These are phyloP conservation scores for Lachancea fermentati DNA, from an alignment of 805 yeast species.

Conservation along the genomic window DNA sequence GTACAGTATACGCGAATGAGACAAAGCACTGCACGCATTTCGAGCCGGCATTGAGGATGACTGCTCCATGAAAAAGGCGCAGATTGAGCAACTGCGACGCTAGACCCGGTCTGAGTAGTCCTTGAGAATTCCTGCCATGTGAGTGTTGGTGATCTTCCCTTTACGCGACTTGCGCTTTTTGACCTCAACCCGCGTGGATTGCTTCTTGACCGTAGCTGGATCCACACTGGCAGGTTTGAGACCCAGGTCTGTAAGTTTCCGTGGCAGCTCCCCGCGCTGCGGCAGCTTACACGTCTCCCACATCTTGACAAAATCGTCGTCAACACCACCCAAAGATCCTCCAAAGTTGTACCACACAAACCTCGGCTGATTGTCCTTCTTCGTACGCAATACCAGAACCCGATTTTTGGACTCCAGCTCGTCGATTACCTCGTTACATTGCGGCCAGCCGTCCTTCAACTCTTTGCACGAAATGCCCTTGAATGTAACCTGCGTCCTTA, in stretches of 20 bases:
- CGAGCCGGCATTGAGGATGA: too few species aligned
- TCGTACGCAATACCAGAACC: conserved; percentile 78
- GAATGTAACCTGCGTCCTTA: conserved; percentile 78
- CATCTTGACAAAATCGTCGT: conserved; percentile 72
- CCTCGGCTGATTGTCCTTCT: conserved; percentile 91
- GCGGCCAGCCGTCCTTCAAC: conserved; percentile 80
- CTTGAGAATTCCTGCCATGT: conserved; percentile 90
- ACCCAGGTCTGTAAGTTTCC: conserved; percentile 72
- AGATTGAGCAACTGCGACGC: too few species aligned
- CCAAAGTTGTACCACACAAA: conserved; percentile 88
- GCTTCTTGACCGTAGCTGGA: conserved; percentile 82
- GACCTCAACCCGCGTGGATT: conserved; percentile 48
- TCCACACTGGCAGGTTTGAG: conserved; percentile 97
- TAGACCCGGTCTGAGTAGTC: conserved; percentile 53
- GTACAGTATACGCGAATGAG: conserved; percentile 3
- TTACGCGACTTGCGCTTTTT: conserved; percentile 89
- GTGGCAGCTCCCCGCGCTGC: conserved; percentile 72
- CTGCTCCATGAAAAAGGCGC: too few species aligned
- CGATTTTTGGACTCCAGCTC: conserved; percentile 72
- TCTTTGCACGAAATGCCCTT: conserved; percentile 83
- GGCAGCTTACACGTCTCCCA: conserved; percentile 83
- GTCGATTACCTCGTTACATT: conserved; percentile 72
- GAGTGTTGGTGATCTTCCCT: conserved; percentile 92
- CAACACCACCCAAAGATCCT: conserved; percentile 58
- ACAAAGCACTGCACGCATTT: too few species aligned